Evolutionary conservation across 2,329 filamentous ascomycete genomes (phyloP).

Genomic region (Ophiostoma pallidulum): DNA sequence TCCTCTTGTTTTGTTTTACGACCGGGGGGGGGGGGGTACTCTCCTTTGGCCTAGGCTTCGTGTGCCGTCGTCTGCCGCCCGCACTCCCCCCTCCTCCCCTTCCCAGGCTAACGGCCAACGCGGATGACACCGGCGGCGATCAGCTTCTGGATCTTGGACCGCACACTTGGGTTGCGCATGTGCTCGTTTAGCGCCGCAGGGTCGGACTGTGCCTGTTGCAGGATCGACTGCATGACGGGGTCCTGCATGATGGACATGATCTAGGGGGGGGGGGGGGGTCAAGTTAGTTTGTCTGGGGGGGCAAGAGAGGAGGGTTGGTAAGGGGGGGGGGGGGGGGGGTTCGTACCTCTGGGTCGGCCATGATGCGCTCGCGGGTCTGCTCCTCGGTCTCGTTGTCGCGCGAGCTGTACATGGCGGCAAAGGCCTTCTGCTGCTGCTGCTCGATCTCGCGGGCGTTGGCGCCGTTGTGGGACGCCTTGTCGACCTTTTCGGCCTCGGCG

Average conservation of each 20-base stretch:
- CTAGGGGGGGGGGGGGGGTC: conserved; percentile 28
- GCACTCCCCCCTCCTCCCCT: too few species aligned
- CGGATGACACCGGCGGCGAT: conserved; percentile 88
- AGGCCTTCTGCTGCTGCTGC: conserved; percentile 84
- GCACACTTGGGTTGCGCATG: conserved; percentile 84
- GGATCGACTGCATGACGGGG: conserved; percentile 93
- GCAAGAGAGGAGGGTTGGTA: not conserved
- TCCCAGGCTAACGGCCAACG: conserved; percentile 29
- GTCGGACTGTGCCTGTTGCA: conserved; percentile 92
- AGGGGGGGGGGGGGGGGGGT: not conserved
- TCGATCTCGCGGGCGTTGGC: conserved; percentile 89
- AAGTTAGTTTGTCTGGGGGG: conserved; percentile 24
- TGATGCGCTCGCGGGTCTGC: conserved; percentile 84
- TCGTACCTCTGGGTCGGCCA: conserved; percentile 79
- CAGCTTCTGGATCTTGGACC: conserved; percentile 87
- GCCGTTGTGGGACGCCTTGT: conserved; percentile 56
- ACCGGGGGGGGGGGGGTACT: too few species aligned
- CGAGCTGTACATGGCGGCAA: conserved; percentile 79
- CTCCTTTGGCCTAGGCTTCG: too few species aligned
- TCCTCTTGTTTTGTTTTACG: too few species aligned
- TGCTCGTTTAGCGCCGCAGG: conserved; percentile 91
- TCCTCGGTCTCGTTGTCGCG: conserved; percentile 94
- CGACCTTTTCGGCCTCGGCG: conserved; percentile 67
- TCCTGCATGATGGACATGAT: conserved; percentile 90
- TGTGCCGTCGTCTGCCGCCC: too few species aligned